These are phyloP conservation scores for Lachnellula willkommii DNA, from an alignment of 2,329 filamentous ascomycete species.

Conservation along the genomic window DNA sequence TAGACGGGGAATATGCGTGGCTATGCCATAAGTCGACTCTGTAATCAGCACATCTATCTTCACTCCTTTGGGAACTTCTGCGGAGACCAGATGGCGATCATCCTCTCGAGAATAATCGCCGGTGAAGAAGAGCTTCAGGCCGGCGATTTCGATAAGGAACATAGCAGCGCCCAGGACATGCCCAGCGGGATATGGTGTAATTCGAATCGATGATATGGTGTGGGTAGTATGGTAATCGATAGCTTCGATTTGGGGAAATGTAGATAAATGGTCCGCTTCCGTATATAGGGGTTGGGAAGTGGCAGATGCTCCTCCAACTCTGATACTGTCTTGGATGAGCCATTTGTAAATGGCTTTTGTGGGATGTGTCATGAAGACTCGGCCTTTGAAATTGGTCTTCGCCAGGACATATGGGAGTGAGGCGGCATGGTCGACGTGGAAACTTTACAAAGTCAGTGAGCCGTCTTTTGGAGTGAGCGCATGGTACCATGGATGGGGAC, in stretches of 20 bases:
- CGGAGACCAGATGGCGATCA: conserved; percentile 91
- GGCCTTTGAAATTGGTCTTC: conserved; percentile 95
- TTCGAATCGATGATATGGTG: conserved; percentile 90
- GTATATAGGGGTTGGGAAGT: conserved; percentile 78
- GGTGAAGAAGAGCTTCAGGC: conserved; percentile 94
- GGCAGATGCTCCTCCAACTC: conserved; percentile 70
- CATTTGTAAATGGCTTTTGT: conserved; percentile 99
- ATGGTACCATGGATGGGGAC: background rate
- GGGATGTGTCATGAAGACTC: conserved; percentile 98
- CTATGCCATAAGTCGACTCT: conserved; percentile 94
- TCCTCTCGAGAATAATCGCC: conserved; percentile 96
- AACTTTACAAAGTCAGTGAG: conserved; percentile 53
- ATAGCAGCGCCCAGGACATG: conserved; percentile 98
- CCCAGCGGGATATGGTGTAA: conserved; percentile 93
- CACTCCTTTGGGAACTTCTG: conserved; percentile 79
- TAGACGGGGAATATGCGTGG: conserved; percentile 82
- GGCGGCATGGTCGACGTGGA: conserved; percentile 97
- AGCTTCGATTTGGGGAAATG: conserved; percentile 89
- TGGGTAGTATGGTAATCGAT: conserved; percentile 99
- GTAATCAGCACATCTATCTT: conserved; percentile 97
- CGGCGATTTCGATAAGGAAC: conserved; percentile 96
- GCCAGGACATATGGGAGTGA: conserved; percentile 96
- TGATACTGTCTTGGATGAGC: conserved; percentile 95
- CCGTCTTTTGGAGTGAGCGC: background rate
- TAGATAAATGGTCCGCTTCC: conserved; percentile 90